Base-by-base conservation (phyloP, 768 basidiomycete genomes). In the Coprinopsis marcescibilis region DNA sequence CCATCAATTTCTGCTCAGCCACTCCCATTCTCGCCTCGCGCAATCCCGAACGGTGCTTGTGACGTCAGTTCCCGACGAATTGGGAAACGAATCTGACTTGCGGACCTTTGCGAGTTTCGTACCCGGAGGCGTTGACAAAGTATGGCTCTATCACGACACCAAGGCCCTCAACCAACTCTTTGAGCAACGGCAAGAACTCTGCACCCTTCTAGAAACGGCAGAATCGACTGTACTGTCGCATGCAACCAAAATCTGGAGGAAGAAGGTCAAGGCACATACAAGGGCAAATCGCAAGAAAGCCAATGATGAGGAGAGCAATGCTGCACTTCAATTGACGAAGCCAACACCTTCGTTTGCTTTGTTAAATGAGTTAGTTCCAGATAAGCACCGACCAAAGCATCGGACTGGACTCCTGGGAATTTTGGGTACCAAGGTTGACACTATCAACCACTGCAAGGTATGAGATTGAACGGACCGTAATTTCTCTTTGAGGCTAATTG, bases 1-100 rank as follows among this genome's bases (percentile, higher is more conserved):
- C 32, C 73, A 75, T 37, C 72, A 77, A 49, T 80, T 81, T 58
- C 73, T 86, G 36, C 70, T 81, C 54, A 73, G 71, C 55, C 71
- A 71, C 42, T 71, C 71, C 7, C 83, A 86, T 58, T 76, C 80
- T 1, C 65, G 66, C 4, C 69, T 77, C 10, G 74, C 83, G 6
- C 82, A 83, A 64, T 81, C 83, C 1, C 73, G 78, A 20, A 85
- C 84, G 0, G 80, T 86, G 11, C 75, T 86, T 43, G 71, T 86
- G 48, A 82, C 81, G 0, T 73, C 77, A 29, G 73, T 85, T 3
- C 81, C 82, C 0, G 69, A 75, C 29, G 72, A 78, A 45, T 60
- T 77, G 19, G 71, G 67, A 11, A 71, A 67, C 38, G 76, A 78
- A 52, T 60, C 65, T 21, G 69, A 71, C 27, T 60, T 79, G 11